These are phyloP conservation scores for Hygrophorus russula DNA, from an alignment of 768 basidiomycete species.

Conservation along the genomic window DNA sequence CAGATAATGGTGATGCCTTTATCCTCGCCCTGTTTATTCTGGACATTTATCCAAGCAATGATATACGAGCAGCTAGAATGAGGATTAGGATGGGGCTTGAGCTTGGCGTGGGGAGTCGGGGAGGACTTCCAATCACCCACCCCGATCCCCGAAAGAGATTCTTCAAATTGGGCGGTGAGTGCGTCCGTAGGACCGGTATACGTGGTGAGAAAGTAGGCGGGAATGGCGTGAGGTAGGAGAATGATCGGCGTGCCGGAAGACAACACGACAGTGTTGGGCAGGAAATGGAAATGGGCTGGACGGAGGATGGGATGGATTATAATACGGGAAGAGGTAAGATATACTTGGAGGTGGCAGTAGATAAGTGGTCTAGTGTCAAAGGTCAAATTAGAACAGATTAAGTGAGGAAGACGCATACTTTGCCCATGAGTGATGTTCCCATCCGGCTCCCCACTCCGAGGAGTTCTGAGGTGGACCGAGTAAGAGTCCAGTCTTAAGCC, in stretches of 20 bases:
- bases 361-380: slow-evolving; percentile 38
- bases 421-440: slow-evolving; percentile 43
- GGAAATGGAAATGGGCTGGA: slow-evolving; percentile 45
- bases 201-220: slow-evolving; percentile 62
- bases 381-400: slow-evolving; percentile 8
- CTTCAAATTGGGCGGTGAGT: slow-evolving; percentile 50
- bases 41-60: slow-evolving; percentile 64
- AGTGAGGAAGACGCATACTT: slow-evolving; percentile 23
- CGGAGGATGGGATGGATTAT: slow-evolving; percentile 54
- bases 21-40: slow-evolving; percentile 72
- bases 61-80: slow-evolving; percentile 26
- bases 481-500: slow-evolving; percentile 56
- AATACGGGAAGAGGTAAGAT: slow-evolving; percentile 27
- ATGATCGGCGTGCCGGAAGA: slow-evolving; percentile 55
- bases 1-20: slow-evolving; percentile 70
- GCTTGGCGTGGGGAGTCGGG: slow-evolving; percentile 1
- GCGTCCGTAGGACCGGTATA: slow-evolving; percentile 59
- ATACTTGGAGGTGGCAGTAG: slow-evolving; percentile 48
- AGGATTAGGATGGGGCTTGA: slow-evolving; percentile 7
- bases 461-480: slow-evolving; percentile 28
- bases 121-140: slow-evolving; percentile 35
- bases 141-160: slow-evolving; percentile 53
- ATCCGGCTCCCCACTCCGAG: slow-evolving; percentile 50
- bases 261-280: slow-evolving; percentile 30
- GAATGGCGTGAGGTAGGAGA: slow-evolving; percentile 59